Evolutionary conservation across 2,329 filamentous ascomycete species (phyloP), one percentile per base, ranked within the genome.

Genomic region (Penicillium crustosum): DNA sequence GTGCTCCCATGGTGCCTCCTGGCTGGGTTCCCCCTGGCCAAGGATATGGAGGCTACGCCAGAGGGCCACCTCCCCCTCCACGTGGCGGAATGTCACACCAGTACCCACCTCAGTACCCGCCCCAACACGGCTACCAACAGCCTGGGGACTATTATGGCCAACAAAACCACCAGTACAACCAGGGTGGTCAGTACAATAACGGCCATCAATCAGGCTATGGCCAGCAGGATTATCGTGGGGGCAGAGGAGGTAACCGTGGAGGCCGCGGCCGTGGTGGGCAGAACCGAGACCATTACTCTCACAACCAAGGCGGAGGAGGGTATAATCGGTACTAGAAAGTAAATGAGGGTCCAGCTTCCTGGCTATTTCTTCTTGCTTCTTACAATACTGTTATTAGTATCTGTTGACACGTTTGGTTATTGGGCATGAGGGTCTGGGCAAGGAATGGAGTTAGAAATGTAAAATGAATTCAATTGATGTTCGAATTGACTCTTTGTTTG

Each of bases 51-150:
- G 69, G 69, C 36, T 75, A 68, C 57, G 72, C 70, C 35, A 62
- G 72, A 52, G 73, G 74, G 13, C 75, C 73, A 35, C 75, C 74
- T 41, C 73, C 72, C n/a, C 74, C 75, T 60, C 74, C 75, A 31
- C 73, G 68, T 47, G 73, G 73, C 56, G 72, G 73, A 38, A 65
- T 64, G 61, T 64, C 64, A 33, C 53, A 68, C 43, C 65, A 67
- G 44, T 68, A 70, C 35, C 62, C 48, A 38, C 59, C 54, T 15
- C 60, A 65, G 25, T 59, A 69, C 41, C 61, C 48, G 25, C 59
- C 54, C 10, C 60, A 65, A 27, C 61, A 67, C 49, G 62, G 53
- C 7, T 60, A 62, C 17, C 58, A 61, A 29, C 52, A 54, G 13
- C 42, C 45, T n/a, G 57, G 54, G 39, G 61, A 64, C 21, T 64